Base-by-base conservation (phyloP, 2,329 filamentous ascomycete species). In the Fusarium bactridioides region DNA sequence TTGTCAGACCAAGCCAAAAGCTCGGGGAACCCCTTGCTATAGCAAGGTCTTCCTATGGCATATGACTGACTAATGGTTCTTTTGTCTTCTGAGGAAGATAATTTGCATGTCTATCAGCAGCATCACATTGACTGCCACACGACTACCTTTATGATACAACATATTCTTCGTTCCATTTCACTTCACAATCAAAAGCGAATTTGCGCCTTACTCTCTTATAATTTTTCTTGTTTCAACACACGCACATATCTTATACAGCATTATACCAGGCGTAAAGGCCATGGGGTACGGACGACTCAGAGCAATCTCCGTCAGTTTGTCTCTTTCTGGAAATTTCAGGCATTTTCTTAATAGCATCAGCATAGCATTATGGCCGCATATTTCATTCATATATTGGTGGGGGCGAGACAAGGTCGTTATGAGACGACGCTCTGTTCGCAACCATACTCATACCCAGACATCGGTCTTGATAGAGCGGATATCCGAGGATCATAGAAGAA, bases 201-300 rank as follows among this genome's bases (percentile, higher is more conserved):
- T 51, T 45, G 38, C 51, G n/a, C 35, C 45, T 56, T 43, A 45
- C 48, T 60, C 35, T 48, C 51, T 61, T 64, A 40, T 68, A 51
- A 55, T 45, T n/a, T 50, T 38, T 50, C 29, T 38, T 59, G 37
- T 59, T 57, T 67, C 41, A 38, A 50, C 51, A 51, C 43, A 53
- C 27, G 50, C 43, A 23, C n/a, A 56, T 65, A 59, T 72, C 40
- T 61, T 71, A 64, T 73, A 57, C 44, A 73, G 54, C 63, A 76
- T 76, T 70, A 76, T 76, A 76, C 70, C 74, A 76, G 70, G 70
- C 72, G 21, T 40, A 61, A 40, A 61, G 55, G 66, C 63, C 73
- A 74, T 61, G 55, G 73, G 53, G 61, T 55, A 61, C 64, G 70
- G 73, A 55, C 64, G 55, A 44, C 54, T 48, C 47, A 19, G 23